Conservation (phyloP, 495 filamentous ascomycete species). For the Lepraria neglecta region DNA sequence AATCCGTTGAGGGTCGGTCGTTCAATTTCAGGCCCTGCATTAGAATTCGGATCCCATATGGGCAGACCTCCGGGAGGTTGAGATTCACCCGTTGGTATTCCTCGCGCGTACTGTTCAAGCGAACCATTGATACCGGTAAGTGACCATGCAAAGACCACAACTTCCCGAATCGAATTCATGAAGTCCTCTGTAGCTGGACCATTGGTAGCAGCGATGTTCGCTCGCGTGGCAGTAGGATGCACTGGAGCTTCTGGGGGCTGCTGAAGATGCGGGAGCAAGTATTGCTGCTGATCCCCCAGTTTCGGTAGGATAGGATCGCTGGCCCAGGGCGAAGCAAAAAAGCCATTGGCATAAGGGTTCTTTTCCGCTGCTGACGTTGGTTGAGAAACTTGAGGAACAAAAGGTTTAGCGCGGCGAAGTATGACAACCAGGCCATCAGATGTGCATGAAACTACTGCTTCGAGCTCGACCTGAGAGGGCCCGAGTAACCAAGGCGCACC, state of each 20-base stretch:
- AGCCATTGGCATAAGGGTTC: slow-evolving; percentile 53
- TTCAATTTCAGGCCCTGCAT: slow-evolving; percentile 9
- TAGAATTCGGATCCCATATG: slow-evolving; percentile 42
- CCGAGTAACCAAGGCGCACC: slow-evolving; percentile 9
- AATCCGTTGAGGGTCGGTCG: neutral
- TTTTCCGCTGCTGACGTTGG: slow-evolving; percentile 40
- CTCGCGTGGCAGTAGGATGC: slow-evolving; percentile 37
- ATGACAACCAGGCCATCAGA: slow-evolving; percentile 85
- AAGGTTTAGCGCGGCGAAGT: slow-evolving; percentile 65
- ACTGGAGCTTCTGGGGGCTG: slow-evolving; percentile 30
- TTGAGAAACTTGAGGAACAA: slow-evolving; percentile 47
- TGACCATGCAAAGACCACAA: slow-evolving; percentile 78
- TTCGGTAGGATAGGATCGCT: slow-evolving; percentile 49
- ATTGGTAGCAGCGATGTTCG: slow-evolving; percentile 39
- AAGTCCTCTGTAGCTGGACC: slow-evolving; percentile 49
- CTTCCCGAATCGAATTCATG: slow-evolving; percentile 75
- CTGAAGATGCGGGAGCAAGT: slow-evolving; percentile 22
- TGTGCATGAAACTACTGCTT: slow-evolving; percentile 85
- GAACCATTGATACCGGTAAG: slow-evolving; percentile 76
- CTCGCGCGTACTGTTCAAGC: slow-evolving; percentile 56
- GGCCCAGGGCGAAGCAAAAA: slow-evolving; percentile 76
- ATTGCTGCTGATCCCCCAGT: slow-evolving; percentile 13
- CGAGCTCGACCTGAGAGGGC: slow-evolving; percentile 53
- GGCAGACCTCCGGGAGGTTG: slow-evolving; percentile 53
- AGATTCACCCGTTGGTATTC: slow-evolving; percentile 54